Evolutionary conservation across 768 basidiomycete genomes (phyloP).

Genomic region (Lentinula sp.): DNA sequence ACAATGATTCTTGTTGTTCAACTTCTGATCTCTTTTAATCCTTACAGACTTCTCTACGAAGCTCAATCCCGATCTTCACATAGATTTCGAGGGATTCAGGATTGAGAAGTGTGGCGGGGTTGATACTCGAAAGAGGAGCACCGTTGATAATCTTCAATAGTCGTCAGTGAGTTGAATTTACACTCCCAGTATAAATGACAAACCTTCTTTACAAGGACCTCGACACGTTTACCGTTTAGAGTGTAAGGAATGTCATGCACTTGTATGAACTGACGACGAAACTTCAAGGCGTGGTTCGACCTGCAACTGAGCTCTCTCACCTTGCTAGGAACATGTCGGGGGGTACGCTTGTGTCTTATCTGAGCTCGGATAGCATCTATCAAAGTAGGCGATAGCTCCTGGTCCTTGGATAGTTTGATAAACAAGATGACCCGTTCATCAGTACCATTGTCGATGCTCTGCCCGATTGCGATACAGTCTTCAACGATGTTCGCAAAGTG

Average conservation of each 20-base stretch:
- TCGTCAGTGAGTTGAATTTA: conserved; percentile 13
- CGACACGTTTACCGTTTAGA: conserved; percentile 75
- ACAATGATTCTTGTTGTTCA: neutral
- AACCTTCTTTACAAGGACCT: conserved; percentile 75
- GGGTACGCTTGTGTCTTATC: conserved; percentile 57
- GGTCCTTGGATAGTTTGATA: conserved; percentile 52
- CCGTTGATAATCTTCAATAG: conserved; percentile 69
- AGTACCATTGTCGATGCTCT: conserved; percentile 53
- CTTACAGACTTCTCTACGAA: neutral
- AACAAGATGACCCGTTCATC: conserved; percentile 79
- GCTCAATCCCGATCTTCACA: conserved; percentile 39
- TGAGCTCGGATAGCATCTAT: conserved; percentile 53
- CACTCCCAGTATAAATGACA: conserved; percentile 10
- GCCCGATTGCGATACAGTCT: conserved; percentile 70
- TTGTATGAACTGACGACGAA: conserved; percentile 51
- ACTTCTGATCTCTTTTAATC: neutral
- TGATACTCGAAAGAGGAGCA: conserved; percentile 58
- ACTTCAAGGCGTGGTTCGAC: neutral
- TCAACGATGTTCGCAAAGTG: conserved; percentile 46
- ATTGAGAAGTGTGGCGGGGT: conserved; percentile 67
- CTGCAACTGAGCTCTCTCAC: conserved; percentile 31
- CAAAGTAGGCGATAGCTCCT: conserved; percentile 42
- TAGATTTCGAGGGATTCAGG: conserved; percentile 66
- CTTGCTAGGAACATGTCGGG: conserved; percentile 71
- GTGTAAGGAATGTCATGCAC: conserved; percentile 73